Percentiles rank a stretch among this genome's conserved stretches.
phyloP scores from a whole-genome alignment of 2,329 filamentous ascomycete species.

The Phoma sp. region DNA sequence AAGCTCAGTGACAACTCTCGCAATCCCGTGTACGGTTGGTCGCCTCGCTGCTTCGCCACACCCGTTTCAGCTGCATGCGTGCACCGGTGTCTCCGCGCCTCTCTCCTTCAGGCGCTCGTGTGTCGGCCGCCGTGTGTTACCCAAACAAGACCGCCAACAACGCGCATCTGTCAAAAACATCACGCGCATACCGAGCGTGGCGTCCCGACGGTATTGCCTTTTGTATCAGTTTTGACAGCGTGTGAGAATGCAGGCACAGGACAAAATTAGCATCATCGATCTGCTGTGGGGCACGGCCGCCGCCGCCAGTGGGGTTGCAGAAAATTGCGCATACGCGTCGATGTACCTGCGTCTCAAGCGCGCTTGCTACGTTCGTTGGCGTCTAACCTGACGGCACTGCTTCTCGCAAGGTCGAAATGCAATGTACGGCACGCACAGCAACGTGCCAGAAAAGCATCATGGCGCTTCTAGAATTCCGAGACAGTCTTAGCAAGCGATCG shows the following conservation, averaged over 20 bases:
- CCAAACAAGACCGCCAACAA: slow-evolving; percentile 10
- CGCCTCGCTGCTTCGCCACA: slow-evolving; percentile 16
- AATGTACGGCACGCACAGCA: neutral
- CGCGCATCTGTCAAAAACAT: slow-evolving; percentile 10
- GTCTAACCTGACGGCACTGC: neutral
- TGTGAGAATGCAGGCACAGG: slow-evolving; percentile 1
- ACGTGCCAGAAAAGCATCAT: slow-evolving; percentile 9
- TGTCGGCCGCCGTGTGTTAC: slow-evolving; percentile 15
- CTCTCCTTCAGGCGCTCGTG: slow-evolving; percentile 3
- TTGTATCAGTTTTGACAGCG: slow-evolving; percentile 7
- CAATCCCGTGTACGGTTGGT: slow-evolving; percentile 5
- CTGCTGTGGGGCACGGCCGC: slow-evolving; percentile 17
- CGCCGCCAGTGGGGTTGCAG: slow-evolving; percentile 16
- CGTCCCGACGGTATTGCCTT: slow-evolving; percentile 3
- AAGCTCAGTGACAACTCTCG: neutral
- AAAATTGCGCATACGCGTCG: slow-evolving; percentile 20
- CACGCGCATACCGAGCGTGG: slow-evolving; percentile 8
- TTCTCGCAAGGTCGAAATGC: slow-evolving; percentile 1
- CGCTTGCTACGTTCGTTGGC: slow-evolving; percentile 2
- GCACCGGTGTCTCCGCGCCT: slow-evolving; percentile 6
- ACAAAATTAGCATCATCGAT: slow-evolving; percentile 19
- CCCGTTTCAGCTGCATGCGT: slow-evolving; percentile 10
- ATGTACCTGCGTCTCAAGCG: slow-evolving; percentile 22
- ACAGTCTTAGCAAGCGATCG: slow-evolving; percentile 10
- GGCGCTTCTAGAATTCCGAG: slow-evolving; percentile 16